Base-by-base conservation (phyloP, 1,139 yeast species). In the Hyphopichia khmerensis region DNA sequence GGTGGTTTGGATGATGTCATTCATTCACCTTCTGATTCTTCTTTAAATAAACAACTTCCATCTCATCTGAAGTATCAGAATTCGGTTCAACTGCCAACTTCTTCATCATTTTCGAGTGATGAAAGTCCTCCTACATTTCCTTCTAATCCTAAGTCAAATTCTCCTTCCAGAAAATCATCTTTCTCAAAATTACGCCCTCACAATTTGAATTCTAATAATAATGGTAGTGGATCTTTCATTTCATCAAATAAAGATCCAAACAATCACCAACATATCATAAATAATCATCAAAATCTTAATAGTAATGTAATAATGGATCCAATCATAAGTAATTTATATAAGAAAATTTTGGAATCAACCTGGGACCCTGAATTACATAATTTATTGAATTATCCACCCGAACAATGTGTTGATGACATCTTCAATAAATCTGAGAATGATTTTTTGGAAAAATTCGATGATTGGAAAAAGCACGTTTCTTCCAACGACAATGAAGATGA, bases 321-420 rank as follows among this genome's bases (percentile, higher is more conserved):
- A 0, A 64, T 79, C 1, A 71, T 83, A 9, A 69, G 72, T 42
- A 69, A 68, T 40, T 62, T 86, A 14, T 78, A 84, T 52, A 77
- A 80, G 46, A 79, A 78, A 50, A 79, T 89, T 1, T 77, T 84
- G 53, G 83, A 84, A 44, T 73, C 86, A 33, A 77, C 87, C 0
- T 89, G 96, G 96, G 90, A 86, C 53, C 80, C 84, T 1, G 79
- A 84, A 44, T 84, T 89, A 27, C 65, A 65, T 41, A 53, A 59
- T 2, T 52, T 73, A 14, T 80, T 87, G 40, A 93, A 86, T 48
- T 79, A 76, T 46, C 72, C 85, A 10, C 95, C 96, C 0, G 77
- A 78, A 39, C 85, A 81, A 43, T 80, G 93, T 49, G 74, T 90
- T 10, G 80, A 82, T 35, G 95, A 88, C 58, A 85, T 91, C 2